phyloP scores from a whole-genome alignment of 495 filamentous ascomycete species.

The Jackrogersella multiformis region DNA sequence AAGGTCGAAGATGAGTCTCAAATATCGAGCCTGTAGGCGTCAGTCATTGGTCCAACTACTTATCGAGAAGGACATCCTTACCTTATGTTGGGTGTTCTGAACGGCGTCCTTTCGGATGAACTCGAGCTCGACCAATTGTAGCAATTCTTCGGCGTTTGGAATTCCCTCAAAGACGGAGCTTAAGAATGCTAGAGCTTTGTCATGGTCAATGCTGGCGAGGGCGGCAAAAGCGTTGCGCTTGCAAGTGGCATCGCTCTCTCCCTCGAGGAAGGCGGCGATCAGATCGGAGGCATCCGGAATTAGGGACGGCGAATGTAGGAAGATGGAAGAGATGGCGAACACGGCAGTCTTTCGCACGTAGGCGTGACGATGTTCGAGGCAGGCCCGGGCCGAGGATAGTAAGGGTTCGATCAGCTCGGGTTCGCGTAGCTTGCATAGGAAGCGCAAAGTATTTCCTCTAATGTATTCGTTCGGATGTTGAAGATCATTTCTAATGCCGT shows the following conservation, averaged over 20 bases:
- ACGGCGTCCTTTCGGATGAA: slow-evolving; percentile 98
- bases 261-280: slow-evolving; percentile 86
- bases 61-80: slow-evolving; percentile 42
- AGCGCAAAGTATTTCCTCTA: slow-evolving; percentile 93
- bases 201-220: slow-evolving; percentile 87
- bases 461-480: slow-evolving; percentile 99
- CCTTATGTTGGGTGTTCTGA: slow-evolving; percentile 93
- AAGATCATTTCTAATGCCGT: slow-evolving; percentile 96
- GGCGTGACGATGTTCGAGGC: slow-evolving; percentile 93
- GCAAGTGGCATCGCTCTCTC: slow-evolving; percentile 94
- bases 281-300: slow-evolving; percentile 97
- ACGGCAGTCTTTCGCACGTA: slow-evolving; percentile 99
- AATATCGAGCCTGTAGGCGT: slow-evolving; percentile 75
- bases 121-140: slow-evolving; percentile 93
- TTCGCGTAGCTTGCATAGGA: slow-evolving; percentile 95
- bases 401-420: slow-evolving; percentile 96
- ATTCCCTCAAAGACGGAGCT: slow-evolving; percentile 93
- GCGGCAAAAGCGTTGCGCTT: slow-evolving; percentile 98
- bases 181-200: slow-evolving; percentile 90
- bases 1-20: slow-evolving; percentile 95
- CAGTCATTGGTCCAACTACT: slow-evolving; percentile 46
- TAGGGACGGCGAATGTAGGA: slow-evolving; percentile 86
- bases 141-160: slow-evolving; percentile 90
- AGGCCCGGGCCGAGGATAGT: slow-evolving; percentile 87
- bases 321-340: slow-evolving; percentile 92